A percentile compares a stretch with the other conserved stretches of the same genome.
These are phyloP conservation scores for Exsudoporus frostii DNA, from an alignment of 768 basidiomycete genomes.

Conservation along the genomic window DNA sequence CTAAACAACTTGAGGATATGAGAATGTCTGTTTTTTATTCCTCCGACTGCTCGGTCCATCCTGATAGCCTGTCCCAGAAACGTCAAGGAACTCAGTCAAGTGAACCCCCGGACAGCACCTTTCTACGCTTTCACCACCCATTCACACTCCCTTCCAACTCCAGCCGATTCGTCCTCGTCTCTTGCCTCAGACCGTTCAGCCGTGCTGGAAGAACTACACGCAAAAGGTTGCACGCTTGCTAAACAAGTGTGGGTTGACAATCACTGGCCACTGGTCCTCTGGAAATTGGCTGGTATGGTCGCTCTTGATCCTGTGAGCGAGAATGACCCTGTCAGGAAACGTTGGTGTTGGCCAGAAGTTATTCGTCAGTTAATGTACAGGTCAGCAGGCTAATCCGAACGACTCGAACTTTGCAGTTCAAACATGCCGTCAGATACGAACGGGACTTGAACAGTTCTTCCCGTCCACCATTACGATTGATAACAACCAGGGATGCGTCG, in stretches of 20 bases:
- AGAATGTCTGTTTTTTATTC: conserved; percentile 45
- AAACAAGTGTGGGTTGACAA: conserved; percentile 86
- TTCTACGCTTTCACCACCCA: conserved; percentile 58
- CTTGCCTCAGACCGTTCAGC: conserved; percentile 46
- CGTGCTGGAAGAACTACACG: conserved; percentile 53
- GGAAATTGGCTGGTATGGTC: conserved; percentile 91
- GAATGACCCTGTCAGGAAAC: conserved; percentile 39
- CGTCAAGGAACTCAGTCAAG: conserved; percentile 47
- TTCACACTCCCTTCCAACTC: conserved; percentile 27
- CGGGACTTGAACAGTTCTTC: conserved; percentile 75
- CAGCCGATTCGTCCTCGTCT: conserved; percentile 16
- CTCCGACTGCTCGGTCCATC: neutral
- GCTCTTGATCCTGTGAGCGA: conserved; percentile 65
- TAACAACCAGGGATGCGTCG: conserved; percentile 81
- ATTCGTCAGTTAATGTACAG: conserved; percentile 83
- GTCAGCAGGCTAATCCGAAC: conserved; percentile 38
- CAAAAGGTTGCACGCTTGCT: conserved; percentile 61
- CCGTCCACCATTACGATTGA: conserved; percentile 76
- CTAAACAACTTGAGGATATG: conserved; percentile 43
- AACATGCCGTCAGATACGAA: conserved; percentile 64
- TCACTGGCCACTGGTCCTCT: conserved; percentile 86
- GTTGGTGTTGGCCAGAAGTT: conserved; percentile 85
- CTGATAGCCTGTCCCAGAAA: conserved; percentile 38
- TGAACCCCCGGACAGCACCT: conserved; percentile 51
- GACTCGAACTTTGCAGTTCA: neutral